phyloP scores from a whole-genome alignment of 2,329 filamentous ascomycete species.

The Talaromyces sp. region DNA sequence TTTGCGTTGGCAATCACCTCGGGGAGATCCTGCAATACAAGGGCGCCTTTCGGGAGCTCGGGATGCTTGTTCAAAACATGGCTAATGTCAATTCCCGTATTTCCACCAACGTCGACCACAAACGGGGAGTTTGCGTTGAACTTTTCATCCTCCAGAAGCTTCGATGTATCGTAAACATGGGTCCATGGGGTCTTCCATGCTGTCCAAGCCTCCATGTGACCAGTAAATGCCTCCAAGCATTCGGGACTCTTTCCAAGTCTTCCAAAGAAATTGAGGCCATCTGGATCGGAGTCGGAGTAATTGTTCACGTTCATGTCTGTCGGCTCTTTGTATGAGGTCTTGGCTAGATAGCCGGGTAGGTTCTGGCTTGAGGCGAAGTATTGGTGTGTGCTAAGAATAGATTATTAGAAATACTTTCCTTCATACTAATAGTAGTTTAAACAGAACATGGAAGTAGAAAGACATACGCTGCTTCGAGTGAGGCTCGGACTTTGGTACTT shows the following conservation, averaged over 20 bases:
- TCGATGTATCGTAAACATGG: slow-evolving; percentile 31
- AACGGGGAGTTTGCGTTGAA: slow-evolving; percentile 24
- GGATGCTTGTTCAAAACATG: slow-evolving; percentile 37
- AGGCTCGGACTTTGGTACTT: slow-evolving; percentile 32
- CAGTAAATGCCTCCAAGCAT: slow-evolving; percentile 36
- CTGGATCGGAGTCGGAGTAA: slow-evolving; percentile 21
- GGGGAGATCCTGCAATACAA: slow-evolving; percentile 45
- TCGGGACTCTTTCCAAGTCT: slow-evolving; percentile 33
- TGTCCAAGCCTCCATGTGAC: slow-evolving; percentile 41
- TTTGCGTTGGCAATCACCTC: slow-evolving; percentile 35
- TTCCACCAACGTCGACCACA: slow-evolving; percentile 46
- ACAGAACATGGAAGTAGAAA: neutral
- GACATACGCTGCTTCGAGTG: slow-evolving; percentile 34
- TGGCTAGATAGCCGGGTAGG: slow-evolving; percentile 37
- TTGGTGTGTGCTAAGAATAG: slow-evolving; percentile 29
- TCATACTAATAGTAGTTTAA: too few species aligned
- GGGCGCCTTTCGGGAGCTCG: slow-evolving; percentile 30
- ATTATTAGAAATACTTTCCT: neutral
- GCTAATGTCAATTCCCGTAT: slow-evolving; percentile 41
- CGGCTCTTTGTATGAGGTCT: slow-evolving; percentile 38
- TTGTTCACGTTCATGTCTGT: slow-evolving; percentile 30
- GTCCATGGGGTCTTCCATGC: slow-evolving; percentile 40
- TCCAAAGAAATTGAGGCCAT: slow-evolving; percentile 36
- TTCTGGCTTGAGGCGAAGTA: slow-evolving; percentile 34
- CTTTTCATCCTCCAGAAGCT: slow-evolving; percentile 22